Evolutionary conservation across 306 rosid species (phyloP).

Genomic region (Fagus sylvatica): DNA sequence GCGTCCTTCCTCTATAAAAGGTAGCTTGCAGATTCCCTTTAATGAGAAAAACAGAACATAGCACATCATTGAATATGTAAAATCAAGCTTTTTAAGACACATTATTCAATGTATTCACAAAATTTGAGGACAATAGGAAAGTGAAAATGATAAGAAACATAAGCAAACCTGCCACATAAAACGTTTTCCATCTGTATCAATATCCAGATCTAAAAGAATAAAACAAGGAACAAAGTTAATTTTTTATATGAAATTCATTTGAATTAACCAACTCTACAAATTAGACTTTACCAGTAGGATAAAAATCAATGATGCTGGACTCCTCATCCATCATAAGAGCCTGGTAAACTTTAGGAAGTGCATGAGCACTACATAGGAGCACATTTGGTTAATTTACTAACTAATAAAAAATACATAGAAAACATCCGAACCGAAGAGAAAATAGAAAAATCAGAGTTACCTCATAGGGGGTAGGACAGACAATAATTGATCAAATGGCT

Average conservation of each 20-base stretch:
- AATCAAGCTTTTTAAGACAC: slow-evolving; percentile 9
- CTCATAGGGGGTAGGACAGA: slow-evolving; percentile 50
- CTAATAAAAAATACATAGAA: not conserved
- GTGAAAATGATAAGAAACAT: not conserved
- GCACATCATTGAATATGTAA: not conserved
- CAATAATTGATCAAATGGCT: slow-evolving; percentile 59
- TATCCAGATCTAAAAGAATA: slow-evolving; percentile 38
- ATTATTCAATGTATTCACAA: not conserved
- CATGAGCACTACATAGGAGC: slow-evolving; percentile 40
- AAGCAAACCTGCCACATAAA: slow-evolving; percentile 52
- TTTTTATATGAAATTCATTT: not conserved
- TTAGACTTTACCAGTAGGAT: slow-evolving; percentile 38
- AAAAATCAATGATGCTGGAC: slow-evolving; percentile 41
- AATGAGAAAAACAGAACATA: not conserved
- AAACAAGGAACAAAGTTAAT: not conserved
- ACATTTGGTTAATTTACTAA: not conserved
- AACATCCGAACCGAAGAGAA: no score
- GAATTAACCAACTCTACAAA: not conserved
- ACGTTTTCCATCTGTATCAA: slow-evolving; percentile 55
- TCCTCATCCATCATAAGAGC: slow-evolving; percentile 38
- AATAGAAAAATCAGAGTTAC: slow-evolving; percentile 17
- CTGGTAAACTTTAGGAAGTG: slow-evolving; percentile 39
- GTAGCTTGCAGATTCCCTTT: slow-evolving; percentile 54
- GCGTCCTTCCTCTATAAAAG: slow-evolving; percentile 46
- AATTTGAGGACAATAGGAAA: not conserved